Base-by-base conservation (phyloP, 176 grass and related monocot species). In the bread wheat (Triticum aestivum) region DNA sequence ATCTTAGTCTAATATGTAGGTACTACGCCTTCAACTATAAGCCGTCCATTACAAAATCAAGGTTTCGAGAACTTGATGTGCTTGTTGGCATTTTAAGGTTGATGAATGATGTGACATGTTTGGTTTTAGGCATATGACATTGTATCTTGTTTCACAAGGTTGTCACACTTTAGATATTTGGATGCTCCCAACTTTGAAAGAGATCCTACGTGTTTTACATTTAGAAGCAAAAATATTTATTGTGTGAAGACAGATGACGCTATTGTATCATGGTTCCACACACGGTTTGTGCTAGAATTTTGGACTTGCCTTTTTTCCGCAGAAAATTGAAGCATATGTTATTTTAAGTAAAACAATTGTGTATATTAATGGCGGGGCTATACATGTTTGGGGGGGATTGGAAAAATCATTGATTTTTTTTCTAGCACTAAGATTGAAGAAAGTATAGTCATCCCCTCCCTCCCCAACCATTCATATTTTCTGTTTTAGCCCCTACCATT, bases 71-170 rank as follows among this genome's bases (percentile, higher is more conserved):
- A 12, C 0, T 6, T 26, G 20, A 61, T 10, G 11, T 2, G 11
- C 2, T 3, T 11, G 3, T 61, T 24, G 6, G 32, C 33, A 20
- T 3, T 27, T 42, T 14, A 15, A 17, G 4, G 34, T 59, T 45
- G 65, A 6, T 44, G 20, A 70, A 9, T 61, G n/a, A 4, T 12
- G 6, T 34, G 63, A 17, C 3, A 49, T 78, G 51, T 59, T 2
- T 52, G 38, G 51, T 84, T 79, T 21, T 37, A 49, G 1, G 73
- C 23, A 0, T 3, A 6, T 18, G 5, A 1, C 15, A 10, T 49
- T 20, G 3, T 14, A 35, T 14, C 2, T 61, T 20, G 9, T 37
- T 34, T 1, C 17, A 0, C 1, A 4, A 3, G 4, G n/a, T 21
- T 21, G 18, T 59, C 24, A 7, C 44, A 3, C 20, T 42, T 73